Percentiles rank a stretch among this genome's conserved stretches.
Evolutionary conservation across 2,329 filamentous ascomycete species (phyloP).

Genomic region (Pseudocercospora cruenta): DNA sequence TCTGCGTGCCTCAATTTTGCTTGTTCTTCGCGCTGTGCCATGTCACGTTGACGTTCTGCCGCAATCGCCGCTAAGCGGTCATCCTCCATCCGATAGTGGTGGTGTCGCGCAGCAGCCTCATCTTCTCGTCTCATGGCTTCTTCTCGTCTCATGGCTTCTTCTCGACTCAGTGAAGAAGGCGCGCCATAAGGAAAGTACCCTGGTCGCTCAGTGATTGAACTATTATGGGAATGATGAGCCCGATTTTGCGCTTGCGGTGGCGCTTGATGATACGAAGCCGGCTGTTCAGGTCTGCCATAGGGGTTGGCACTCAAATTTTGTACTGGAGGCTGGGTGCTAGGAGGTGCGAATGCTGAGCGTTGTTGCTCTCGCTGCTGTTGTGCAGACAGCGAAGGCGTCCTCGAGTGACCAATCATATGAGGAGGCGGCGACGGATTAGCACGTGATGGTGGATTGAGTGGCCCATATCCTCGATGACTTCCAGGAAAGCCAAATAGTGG

Average conservation of each 20-base stretch:
- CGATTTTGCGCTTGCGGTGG: conserved; percentile 34
- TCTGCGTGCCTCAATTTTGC: conserved; percentile 18
- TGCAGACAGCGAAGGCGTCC: conserved; percentile 38
- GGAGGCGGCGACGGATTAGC: conserved; percentile 43
- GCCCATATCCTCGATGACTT: conserved; percentile 35
- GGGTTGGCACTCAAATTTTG: conserved; percentile 37
- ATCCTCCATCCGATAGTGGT: conserved; percentile 21
- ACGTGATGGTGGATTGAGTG: conserved; percentile 34
- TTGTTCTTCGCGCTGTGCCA: conserved; percentile 6
- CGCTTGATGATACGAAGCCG: conserved; percentile 30
- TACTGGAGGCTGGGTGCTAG: conserved; percentile 27
- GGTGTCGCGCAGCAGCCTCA: conserved; percentile 17
- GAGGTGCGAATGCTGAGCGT: conserved; percentile 25
- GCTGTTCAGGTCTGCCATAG: conserved; percentile 31
- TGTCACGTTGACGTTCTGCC: conserved; percentile 9
- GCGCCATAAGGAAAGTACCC: conserved; percentile 25
- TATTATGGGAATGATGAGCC: conserved; percentile 38
- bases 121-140: conserved; percentile 33
- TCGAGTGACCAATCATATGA: conserved; percentile 36
- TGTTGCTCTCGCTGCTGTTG: conserved; percentile 30
- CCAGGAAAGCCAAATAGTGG: conserved; percentile 32
- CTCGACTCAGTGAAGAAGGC: conserved; percentile 27
- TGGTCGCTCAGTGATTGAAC: conserved; percentile 29
- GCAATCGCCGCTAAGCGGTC: conserved; percentile 10
- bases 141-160: conserved; percentile 35